Percentiles rank a stretch among this genome's conserved stretches.
Conservation (phyloP, 2,329 filamentous ascomycete genomes). For the Arthrobotrys iridis region DNA sequence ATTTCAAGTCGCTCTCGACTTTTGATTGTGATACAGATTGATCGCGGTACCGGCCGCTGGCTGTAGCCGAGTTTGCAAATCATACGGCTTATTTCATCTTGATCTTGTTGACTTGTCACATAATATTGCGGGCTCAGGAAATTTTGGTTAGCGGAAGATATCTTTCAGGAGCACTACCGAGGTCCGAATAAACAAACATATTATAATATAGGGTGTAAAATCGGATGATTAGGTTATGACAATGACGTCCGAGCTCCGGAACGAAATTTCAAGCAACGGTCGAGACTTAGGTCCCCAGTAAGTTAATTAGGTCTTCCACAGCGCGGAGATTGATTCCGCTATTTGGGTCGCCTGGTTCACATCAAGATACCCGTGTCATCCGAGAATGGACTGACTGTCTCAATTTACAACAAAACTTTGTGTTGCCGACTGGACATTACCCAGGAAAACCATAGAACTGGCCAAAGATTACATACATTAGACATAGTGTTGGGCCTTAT, state of each 20-base stretch:
- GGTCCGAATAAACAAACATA: constrained; percentile 16
- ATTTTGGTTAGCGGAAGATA: not conserved
- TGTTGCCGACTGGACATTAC: no score
- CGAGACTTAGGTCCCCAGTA: not conserved
- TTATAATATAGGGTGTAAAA: not conserved
- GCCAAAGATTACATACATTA: no score
- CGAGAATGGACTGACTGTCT: no score
- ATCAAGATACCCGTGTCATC: no score
- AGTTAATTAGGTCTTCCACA: no score
- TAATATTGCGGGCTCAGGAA: not conserved
- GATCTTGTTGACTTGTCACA: not conserved
- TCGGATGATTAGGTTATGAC: not conserved
- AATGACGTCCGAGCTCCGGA: not conserved
- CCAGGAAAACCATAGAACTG: no score
- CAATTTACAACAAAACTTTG: no score
- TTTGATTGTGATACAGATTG: not conserved
- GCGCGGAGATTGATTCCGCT: no score
- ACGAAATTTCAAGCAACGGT: not conserved
- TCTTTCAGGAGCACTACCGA: constrained; percentile 24
- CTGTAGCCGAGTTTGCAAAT: constrained; percentile 1
- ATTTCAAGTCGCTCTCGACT: not conserved
- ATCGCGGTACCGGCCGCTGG: constrained; percentile 5
- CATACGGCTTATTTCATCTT: constrained; percentile 36
- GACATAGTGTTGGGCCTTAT: no score
- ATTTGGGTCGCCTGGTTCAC: no score